These are phyloP conservation scores for Thymus mandschuricus DNA, from an alignment of 257 asterid species.

Conservation along the genomic window DNA sequence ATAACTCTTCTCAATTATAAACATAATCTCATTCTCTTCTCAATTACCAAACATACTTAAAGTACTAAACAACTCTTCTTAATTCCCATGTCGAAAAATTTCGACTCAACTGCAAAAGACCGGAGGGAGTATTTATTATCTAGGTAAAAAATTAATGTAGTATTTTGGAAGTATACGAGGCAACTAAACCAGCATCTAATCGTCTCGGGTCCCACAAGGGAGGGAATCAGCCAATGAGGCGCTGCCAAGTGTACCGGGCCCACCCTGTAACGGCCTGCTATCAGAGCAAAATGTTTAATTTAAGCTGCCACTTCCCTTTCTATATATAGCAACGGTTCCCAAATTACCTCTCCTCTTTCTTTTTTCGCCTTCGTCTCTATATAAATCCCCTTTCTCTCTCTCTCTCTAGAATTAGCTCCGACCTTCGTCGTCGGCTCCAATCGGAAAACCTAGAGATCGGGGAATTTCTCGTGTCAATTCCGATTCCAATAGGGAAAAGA, in stretches of 20 bases:
- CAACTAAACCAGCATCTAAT: too few relatives aligned
- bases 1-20: too few relatives aligned
- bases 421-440: slow-evolving; percentile 32
- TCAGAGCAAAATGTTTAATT: background rate
- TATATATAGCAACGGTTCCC: slow-evolving; percentile 19
- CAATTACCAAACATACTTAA: too few relatives aligned
- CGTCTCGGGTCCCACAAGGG: background rate
- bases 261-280: slow-evolving; percentile 5
- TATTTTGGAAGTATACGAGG: too few relatives aligned
- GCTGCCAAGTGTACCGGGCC: background rate
- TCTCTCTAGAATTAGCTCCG: slow-evolving; percentile 39
- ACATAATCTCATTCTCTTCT: too few relatives aligned
- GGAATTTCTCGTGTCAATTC: slow-evolving; percentile 37
- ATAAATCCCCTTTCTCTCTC: slow-evolving; percentile 1
- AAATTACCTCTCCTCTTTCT: background rate
- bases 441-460: slow-evolving; percentile 45
- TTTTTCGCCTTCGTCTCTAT: background rate
- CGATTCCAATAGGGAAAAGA: background rate
- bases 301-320: slow-evolving; percentile 12
- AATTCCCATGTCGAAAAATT: too few relatives aligned
- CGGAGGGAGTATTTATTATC: too few relatives aligned
- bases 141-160: too few relatives aligned
- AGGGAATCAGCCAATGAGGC: slow-evolving; percentile 15
- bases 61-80: too few relatives aligned
- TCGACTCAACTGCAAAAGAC: too few relatives aligned